These are phyloP conservation scores for Aureobasidium sp. DNA, from an alignment of 2,329 filamentous ascomycete genomes.

Conservation along the genomic window DNA sequence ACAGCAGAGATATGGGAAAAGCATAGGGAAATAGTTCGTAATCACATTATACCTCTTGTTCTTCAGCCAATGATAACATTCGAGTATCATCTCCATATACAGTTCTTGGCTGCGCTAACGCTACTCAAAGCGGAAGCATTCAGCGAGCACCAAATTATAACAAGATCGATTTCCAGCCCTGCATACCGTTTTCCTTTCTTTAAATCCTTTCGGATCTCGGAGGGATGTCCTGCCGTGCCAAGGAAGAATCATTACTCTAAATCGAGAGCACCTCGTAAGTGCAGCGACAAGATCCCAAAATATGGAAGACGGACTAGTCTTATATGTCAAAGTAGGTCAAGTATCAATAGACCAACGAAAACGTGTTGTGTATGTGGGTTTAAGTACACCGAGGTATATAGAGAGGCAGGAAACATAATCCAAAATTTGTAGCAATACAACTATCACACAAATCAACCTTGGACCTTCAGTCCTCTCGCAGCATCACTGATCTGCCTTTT, in stretches of 20 bases:
- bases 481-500: slow-evolving; percentile 1
- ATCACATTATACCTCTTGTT: background rate
- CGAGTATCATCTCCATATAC: background rate
- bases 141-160: background rate
- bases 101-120: background rate
- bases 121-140: background rate
- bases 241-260: too few species aligned
- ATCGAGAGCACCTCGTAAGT: too few species aligned
- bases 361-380: background rate
- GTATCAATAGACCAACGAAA: too few species aligned
- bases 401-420: background rate
- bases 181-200: background rate
- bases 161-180: background rate
- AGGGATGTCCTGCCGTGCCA: background rate
- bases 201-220: background rate
- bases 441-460: background rate
- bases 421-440: background rate
- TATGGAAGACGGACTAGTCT: too few species aligned
- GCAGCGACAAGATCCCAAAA: too few species aligned
- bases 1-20: background rate
- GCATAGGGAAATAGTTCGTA: background rate
- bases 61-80: background rate
- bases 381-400: background rate
- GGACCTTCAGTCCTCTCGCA: background rate
- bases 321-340: too few species aligned